Conservation (phyloP, 345 rosid species). For the Eucalyptus marginata region DNA sequence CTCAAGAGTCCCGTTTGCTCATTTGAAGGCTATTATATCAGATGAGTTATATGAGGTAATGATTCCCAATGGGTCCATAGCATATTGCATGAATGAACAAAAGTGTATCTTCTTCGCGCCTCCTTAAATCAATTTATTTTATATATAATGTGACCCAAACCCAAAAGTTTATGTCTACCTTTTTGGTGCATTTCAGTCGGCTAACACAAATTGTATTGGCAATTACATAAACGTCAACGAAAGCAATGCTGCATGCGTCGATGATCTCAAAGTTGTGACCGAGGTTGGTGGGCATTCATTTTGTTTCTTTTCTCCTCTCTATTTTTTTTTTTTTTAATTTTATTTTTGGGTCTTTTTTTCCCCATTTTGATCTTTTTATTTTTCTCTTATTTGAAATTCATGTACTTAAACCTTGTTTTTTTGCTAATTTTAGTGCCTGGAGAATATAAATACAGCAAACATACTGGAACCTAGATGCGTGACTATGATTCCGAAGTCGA, state of each 20-base stretch:
- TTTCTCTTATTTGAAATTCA: not conserved
- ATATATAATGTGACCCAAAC: not conserved
- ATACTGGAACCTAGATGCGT: conserved; percentile 3
- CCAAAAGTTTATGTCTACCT: not conserved
- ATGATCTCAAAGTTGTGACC: not conserved
- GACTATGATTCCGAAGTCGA: not conserved
- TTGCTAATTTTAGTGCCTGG: not conserved
- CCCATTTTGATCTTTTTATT: not conserved
- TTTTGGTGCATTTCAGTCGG: not conserved
- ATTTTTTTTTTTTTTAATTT: no score
- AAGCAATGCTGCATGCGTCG: not conserved
- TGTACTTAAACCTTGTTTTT: not conserved
- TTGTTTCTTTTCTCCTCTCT: no score
- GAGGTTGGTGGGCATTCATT: not conserved
- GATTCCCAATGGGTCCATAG: no score
- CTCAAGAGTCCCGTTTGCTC: conserved; percentile 2
- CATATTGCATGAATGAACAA: no score
- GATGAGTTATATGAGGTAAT: conserved; percentile 2
- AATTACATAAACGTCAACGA: not conserved
- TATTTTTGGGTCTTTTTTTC: not conserved
- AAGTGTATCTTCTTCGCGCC: no score
- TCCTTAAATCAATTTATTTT: not conserved
- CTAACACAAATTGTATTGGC: conserved; percentile 1
- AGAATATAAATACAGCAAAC: not conserved
- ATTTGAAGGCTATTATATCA: conserved; percentile 5